Evolutionary conservation across 768 basidiomycete species (phyloP).

Genomic region (Lentinus tigrinus): DNA sequence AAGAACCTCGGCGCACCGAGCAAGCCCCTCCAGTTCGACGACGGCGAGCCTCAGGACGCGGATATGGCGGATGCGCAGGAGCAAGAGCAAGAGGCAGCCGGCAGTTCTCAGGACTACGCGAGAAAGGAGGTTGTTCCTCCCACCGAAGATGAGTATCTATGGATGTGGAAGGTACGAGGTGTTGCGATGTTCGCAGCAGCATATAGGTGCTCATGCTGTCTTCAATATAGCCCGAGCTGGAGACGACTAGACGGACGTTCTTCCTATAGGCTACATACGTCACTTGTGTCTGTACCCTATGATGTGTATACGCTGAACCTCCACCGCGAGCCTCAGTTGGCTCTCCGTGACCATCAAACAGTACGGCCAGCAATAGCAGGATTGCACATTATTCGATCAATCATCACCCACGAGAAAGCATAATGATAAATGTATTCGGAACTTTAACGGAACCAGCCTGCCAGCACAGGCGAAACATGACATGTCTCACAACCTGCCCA

Average conservation of each 20-base stretch:
- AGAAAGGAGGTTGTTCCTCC: conserved; percentile 48
- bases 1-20: conserved; percentile 64
- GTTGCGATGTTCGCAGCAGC: background rate
- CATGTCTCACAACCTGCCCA: no score
- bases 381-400: no score
- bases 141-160: conserved; percentile 75
- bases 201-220: conserved; percentile 1
- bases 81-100: conserved; percentile 20
- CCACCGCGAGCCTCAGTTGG: no score
- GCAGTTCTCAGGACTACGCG: conserved; percentile 4
- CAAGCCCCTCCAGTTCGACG: conserved; percentile 52
- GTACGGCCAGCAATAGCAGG: no score
- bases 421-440: no score
- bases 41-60: conserved; percentile 31
- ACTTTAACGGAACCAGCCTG: no score
- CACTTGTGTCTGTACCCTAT: no score
- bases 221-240: conserved; percentile 81
- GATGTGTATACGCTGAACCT: no score
- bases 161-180: conserved; percentile 83
- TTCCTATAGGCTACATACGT: conserved; percentile 56
- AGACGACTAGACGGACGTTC: conserved; percentile 87
- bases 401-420: no score
- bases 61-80: conserved; percentile 31
- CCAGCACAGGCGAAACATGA: no score
- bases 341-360: no score